Evolutionary conservation across 2,329 filamentous ascomycete species (phyloP).

Genomic region (Fusarium mundagurra): DNA sequence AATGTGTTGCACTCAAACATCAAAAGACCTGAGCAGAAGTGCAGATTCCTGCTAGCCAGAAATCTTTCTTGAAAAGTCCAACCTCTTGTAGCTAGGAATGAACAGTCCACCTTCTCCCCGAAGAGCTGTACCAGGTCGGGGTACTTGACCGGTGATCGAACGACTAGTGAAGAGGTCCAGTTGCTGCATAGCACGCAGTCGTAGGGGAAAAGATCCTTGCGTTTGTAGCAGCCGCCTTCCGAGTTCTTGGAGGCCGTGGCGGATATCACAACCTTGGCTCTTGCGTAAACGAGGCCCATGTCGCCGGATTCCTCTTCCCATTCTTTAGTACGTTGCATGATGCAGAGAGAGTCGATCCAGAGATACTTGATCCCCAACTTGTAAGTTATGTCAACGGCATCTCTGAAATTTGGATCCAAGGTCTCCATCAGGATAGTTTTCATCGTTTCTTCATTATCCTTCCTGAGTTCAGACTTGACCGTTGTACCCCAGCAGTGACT

Average conservation of each 20-base stretch:
- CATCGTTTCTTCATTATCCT: neutral
- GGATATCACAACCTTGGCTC: neutral
- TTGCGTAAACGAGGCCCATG: neutral
- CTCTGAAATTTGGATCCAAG: neutral
- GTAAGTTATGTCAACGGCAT: neutral
- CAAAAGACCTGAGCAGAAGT: neutral
- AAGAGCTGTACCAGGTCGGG: neutral
- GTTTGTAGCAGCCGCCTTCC: neutral
- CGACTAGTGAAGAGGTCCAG: accelerated
- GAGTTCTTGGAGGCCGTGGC: neutral
- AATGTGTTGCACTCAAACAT: neutral
- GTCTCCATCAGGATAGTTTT: neutral
- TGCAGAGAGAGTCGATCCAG: neutral
- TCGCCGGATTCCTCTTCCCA: neutral
- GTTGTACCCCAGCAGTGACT: neutral
- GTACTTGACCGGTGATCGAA: neutral
- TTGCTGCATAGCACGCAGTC: accelerated
- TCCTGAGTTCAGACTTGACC: neutral
- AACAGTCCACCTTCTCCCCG: accelerated
- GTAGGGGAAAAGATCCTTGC: neutral
- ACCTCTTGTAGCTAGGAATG: neutral
- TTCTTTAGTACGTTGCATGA: neutral
- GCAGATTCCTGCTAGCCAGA: neutral
- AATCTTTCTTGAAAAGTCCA: neutral
- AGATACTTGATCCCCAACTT: neutral